A percentile compares a stretch with the other conserved stretches of the same genome.
Evolutionary conservation across 1,284 basidiomycete genomes (phyloP).

Genomic region (Somion occarium): DNA sequence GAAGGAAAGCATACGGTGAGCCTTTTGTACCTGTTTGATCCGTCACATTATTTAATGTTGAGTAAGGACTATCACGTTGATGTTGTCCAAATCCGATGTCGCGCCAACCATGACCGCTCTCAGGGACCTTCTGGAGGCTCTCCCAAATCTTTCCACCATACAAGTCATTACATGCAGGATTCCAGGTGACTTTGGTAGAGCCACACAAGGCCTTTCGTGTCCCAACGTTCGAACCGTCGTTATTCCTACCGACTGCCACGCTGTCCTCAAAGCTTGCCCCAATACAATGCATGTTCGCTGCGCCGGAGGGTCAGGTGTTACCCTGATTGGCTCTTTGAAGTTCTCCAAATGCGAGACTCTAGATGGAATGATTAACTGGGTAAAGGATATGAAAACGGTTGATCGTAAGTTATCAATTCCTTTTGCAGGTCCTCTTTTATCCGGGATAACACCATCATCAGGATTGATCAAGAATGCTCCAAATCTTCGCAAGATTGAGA

Average conservation of each 20-base stretch:
- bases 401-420: conserved; percentile 3
- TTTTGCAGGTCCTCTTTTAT: background rate
- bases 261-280: conserved; percentile 6
- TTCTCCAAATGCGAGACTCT: conserved; percentile 4
- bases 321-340: conserved; percentile 6
- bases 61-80: conserved; percentile 4
- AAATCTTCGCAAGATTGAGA: conserved; percentile 5
- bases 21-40: background rate
- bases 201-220: background rate
- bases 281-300: conserved; percentile 9
- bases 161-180: conserved; percentile 7
- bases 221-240: conserved; percentile 5
- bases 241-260: conserved; percentile 5
- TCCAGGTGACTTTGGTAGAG: conserved; percentile 2
- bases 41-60: background rate
- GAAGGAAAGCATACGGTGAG: conserved; percentile 4
- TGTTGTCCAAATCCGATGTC: background rate
- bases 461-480: conserved; percentile 7
- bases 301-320: conserved; percentile 4
- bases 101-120: background rate
- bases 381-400: conserved; percentile 1
- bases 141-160: conserved; percentile 5
- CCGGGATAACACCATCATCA: background rate
- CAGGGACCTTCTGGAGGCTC: background rate
- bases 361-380: conserved; percentile 11